phyloP scores from a whole-genome alignment of 441 rosid species.

The Bruguiera hainesii region DNA sequence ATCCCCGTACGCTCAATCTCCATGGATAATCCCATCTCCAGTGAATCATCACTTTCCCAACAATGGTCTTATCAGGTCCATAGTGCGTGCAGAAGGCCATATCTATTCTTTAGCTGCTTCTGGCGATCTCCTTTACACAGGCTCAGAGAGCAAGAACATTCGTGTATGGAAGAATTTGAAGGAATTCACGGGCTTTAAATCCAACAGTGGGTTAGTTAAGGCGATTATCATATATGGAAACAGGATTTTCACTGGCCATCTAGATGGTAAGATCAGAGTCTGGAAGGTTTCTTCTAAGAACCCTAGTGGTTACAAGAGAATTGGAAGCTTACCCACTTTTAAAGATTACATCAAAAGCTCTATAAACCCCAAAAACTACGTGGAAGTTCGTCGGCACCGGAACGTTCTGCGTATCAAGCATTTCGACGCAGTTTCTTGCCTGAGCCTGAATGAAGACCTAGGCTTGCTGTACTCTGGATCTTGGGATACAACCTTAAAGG shows the following conservation, averaged over 20 bases:
- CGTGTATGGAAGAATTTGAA: slow-evolving; percentile 81
- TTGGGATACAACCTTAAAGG: slow-evolving; percentile 88
- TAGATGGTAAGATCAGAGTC: slow-evolving; percentile 84
- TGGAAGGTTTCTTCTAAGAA: slow-evolving; percentile 61
- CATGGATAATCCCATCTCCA: slow-evolving; percentile 53
- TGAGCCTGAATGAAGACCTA: slow-evolving; percentile 61
- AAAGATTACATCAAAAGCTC: slow-evolving; percentile 58
- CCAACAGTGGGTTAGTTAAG: slow-evolving; percentile 80
- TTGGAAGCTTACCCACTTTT: slow-evolving; percentile 65
- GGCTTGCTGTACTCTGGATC: slow-evolving; percentile 74
- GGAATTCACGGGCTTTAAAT: slow-evolving; percentile 76
- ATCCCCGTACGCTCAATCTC: slow-evolving; percentile 61
- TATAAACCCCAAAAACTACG: slow-evolving; percentile 57
- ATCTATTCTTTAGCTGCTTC: slow-evolving; percentile 82
- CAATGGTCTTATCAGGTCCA: slow-evolving; percentile 60
- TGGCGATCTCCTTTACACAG: slow-evolving; percentile 65
- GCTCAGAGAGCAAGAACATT: slow-evolving; percentile 86
- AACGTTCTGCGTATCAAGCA: slow-evolving; percentile 57
- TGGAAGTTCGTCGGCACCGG: slow-evolving; percentile 49
- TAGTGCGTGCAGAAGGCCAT: slow-evolving; percentile 85
- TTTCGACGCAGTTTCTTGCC: slow-evolving; percentile 73
- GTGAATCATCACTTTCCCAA: slow-evolving; percentile 17
- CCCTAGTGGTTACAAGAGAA: slow-evolving; percentile 41
- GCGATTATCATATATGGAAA: slow-evolving; percentile 68
- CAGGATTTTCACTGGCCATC: slow-evolving; percentile 82